Evolutionary conservation across 2,329 filamentous ascomycete genomes (phyloP), one percentile per base, ranked within the genome.

Genomic region (Pseudogymnoascus sp.): DNA sequence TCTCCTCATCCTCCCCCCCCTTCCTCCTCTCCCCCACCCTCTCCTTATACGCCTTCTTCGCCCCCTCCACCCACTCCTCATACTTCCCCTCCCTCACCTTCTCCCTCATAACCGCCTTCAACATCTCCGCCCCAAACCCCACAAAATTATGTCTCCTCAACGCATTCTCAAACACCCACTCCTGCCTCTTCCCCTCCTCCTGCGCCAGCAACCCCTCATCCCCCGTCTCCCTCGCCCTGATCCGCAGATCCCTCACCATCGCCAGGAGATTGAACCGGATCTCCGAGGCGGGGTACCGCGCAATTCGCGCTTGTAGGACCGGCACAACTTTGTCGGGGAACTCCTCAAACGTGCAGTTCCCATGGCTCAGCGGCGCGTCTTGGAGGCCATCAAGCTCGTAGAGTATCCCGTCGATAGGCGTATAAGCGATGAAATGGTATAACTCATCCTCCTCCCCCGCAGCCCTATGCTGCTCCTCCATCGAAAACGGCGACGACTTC

Each of bases 351-450:
- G 81, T 79, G 75, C 92, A 96, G 3, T 83, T 68, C 28, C 93
- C 95, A 77, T 99, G 95, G 61, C 85, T 87, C 71, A 99, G 97
- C 63, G 95, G 95, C 64, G 90, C 90, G 3, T 92, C 92, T 78
- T 98, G 93, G 68, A 99, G 81, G 16, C 95, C 95, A 77, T 99
- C 95, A 62, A 99, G 84, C 79, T 99, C 95, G 81, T 97, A 99
- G 63, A 99, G 83, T 4, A 80, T 86, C 68, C 88, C 89, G 73
- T 89, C 85, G 69, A 96, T 83, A 63, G 88, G 84, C 7, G 92
- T 93, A 78, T 99, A 99, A 34, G 93, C 95, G 72, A 99, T 92
- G 77, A 99, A 99, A 79, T 99, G 95, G 79, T 96, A 99, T 28
- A 93, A 90, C 73, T 98, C 95, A 72, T 96, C 92, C 63, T 90